These are phyloP conservation scores for Globisporangium carolinianum DNA, from an alignment of 352 stramenopile species.

Conservation along the genomic window DNA sequence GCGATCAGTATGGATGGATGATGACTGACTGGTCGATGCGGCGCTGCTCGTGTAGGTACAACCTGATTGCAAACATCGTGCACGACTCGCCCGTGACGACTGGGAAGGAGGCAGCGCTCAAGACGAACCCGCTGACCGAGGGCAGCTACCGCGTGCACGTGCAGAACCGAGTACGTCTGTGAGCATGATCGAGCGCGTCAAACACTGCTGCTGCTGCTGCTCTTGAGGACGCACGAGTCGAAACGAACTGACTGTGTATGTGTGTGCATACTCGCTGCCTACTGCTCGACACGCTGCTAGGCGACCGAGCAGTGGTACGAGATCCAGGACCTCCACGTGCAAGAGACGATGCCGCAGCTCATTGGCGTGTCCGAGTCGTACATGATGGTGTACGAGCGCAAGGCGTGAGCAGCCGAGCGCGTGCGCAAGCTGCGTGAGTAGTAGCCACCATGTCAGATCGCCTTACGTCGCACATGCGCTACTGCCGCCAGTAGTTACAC, in stretches of 20 bases:
- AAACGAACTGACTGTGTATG: neutral
- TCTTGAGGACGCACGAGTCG: neutral
- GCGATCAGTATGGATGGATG: too few species aligned
- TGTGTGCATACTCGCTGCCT: neutral
- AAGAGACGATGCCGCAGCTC: conserved; percentile 96
- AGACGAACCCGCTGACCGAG: conserved; percentile 92
- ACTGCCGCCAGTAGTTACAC: too few species aligned
- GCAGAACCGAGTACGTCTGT: conserved; percentile 78
- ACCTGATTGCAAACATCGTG: conserved; percentile 97
- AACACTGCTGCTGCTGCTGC: neutral
- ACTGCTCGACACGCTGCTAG: conserved; percentile 15
- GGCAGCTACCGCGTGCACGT: conserved; percentile 96
- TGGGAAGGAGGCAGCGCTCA: conserved; percentile 79
- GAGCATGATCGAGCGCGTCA: too few species aligned
- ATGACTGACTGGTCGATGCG: neutral
- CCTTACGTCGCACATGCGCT: neutral
- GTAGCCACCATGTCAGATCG: too few species aligned
- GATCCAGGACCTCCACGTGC: conserved; percentile 97
- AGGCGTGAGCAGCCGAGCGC: conserved; percentile 29
- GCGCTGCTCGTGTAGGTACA: conserved; percentile 84
- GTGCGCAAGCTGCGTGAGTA: neutral
- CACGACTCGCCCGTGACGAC: conserved; percentile 93
- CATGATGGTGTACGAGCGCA: conserved; percentile 87
- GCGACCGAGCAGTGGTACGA: conserved; percentile 97
- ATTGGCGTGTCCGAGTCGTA: conserved; percentile 96